Percentiles rank a stretch among this genome's conserved stretches.
These are phyloP conservation scores for Fonsecaea erecta DNA, from an alignment of 2,329 filamentous ascomycete genomes.

Conservation along the genomic window DNA sequence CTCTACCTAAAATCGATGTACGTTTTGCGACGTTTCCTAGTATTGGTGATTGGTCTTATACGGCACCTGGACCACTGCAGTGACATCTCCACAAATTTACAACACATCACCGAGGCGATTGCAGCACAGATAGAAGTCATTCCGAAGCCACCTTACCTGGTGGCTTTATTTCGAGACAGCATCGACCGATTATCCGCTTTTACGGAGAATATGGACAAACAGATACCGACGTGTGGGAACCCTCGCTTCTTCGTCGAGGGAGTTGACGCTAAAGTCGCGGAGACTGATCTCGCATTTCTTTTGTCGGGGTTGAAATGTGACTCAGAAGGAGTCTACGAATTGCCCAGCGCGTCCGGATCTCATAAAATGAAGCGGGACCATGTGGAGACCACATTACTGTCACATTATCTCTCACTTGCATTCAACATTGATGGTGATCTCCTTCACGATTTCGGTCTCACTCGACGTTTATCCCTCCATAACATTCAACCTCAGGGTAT, in stretches of 20 bases:
- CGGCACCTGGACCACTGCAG: neutral
- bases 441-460: neutral
- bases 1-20: neutral
- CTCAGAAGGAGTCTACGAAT: neutral
- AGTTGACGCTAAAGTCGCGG: neutral
- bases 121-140: neutral
- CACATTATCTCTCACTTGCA: neutral
- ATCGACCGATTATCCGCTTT: too few relatives aligned
- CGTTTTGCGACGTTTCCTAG: neutral
- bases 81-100: neutral
- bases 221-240: neutral
- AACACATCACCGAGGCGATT: neutral
- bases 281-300: neutral
- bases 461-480: neutral
- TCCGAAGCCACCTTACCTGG: neutral
- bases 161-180: neutral
- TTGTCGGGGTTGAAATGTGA: neutral
- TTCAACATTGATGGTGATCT: neutral
- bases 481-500: neutral
- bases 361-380: neutral
- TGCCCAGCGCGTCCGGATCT: neutral
- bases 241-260: neutral
- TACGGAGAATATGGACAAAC: too few relatives aligned
- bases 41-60: neutral
- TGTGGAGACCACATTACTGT: neutral